Percentiles rank a stretch among this genome's conserved stretches.
These are phyloP conservation scores for Penicillium paneum DNA, from an alignment of 2,329 filamentous ascomycete genomes.

Conservation along the genomic window DNA sequence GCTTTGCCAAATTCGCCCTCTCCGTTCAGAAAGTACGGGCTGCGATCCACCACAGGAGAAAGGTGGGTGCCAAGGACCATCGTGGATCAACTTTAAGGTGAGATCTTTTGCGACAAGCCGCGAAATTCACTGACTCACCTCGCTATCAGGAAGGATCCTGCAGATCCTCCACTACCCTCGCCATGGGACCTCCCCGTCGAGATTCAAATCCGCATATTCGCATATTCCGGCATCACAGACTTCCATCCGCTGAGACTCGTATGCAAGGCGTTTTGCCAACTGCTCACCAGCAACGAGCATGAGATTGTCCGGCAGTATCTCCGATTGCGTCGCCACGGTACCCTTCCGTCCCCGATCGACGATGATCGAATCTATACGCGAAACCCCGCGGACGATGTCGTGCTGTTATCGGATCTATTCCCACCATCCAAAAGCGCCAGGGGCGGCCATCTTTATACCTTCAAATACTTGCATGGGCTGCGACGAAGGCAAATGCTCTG, in stretches of 20 bases:
- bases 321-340: conserved; percentile 42
- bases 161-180: conserved; percentile 27
- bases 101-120: background rate
- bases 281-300: conserved; percentile 40
- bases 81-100: conserved; percentile 12
- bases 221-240: conserved; percentile 39
- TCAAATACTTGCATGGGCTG: conserved; percentile 40
- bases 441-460: conserved; percentile 41
- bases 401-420: conserved; percentile 44
- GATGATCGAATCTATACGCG: conserved; percentile 38
- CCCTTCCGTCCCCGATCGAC: conserved; percentile 40
- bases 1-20: conserved; percentile 31
- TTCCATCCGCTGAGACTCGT: conserved; percentile 39
- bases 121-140: background rate
- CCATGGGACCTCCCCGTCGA: conserved; percentile 44
- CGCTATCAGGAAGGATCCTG: conserved; percentile 21
- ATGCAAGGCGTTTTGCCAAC: conserved; percentile 37
- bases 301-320: conserved; percentile 43
- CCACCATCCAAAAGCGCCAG: conserved; percentile 37
- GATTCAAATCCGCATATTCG: conserved; percentile 42
- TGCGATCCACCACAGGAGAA: conserved; percentile 29
- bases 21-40: conserved; percentile 35
- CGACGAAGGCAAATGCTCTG: conserved; percentile 40
- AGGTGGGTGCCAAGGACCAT: conserved; percentile 26
- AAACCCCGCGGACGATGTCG: conserved; percentile 43